Base-by-base conservation (phyloP, 1,284 basidiomycete genomes). In the Baeospora myosura region DNA sequence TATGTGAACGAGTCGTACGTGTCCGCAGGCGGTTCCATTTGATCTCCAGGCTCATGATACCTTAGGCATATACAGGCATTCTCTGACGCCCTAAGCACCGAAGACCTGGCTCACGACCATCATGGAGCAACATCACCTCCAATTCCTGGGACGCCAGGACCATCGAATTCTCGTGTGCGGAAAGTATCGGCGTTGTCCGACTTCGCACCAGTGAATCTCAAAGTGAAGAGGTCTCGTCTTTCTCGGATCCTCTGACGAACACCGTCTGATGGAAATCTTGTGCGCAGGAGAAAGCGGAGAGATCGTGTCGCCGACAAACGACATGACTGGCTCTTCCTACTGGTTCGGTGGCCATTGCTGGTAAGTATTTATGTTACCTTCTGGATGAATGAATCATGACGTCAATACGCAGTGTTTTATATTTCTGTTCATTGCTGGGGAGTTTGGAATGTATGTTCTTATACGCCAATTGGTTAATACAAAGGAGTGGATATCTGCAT, bases 381-480 rank as follows among this genome's bases (percentile, higher is more conserved):
- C n/a, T n/a, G n/a, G n/a, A n/a, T n/a, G n/a, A n/a, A n/a, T n/a
- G n/a, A n/a, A n/a, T 23, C 25, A 8, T 16, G 18, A 33, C 33
- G 36, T 28, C 6, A 38, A 30, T 38, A 4, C 34, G 12, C 49
- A 94, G 85, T 61, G 73, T 47, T n/a, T 92, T 52, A 86, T 98
- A 41, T 91, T 93, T 51, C 42, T 83, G 3, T 78, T 95, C 62
- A 97, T 98, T 50, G 72, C 79, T 23, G 69, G 77, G 22, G 88
- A 98, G 61, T 98, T 98, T 56, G 69, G 88, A 11, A 65, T 88
- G 23, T 93, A 98, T 57, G 78, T 98, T 30, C 50, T 88, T 20
- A 89, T 92, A 36, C 74, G 95, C 28, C 94, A 98, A 60, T 59
- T 94, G 12, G 95, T 97, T 30, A 94, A 94, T 55, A 74, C 88